Base-by-base conservation (phyloP, 306 rosid species). In the Rosa chinensis region DNA sequence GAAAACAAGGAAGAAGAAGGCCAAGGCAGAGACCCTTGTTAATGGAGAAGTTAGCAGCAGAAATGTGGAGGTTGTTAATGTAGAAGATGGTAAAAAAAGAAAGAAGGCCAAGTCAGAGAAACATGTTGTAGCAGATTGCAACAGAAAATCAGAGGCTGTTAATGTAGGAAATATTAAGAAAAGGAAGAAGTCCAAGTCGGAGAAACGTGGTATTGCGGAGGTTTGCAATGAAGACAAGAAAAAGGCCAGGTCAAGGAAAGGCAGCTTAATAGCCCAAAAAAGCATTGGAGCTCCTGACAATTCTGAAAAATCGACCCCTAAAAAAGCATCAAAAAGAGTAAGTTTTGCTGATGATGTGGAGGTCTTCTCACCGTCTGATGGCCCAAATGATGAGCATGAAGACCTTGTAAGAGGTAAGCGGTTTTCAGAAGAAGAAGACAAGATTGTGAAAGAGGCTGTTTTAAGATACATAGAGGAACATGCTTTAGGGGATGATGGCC, bases 361-460 rank as follows among this genome's bases (percentile, higher is more conserved):
- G 79, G 70, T 90, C 72, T 81, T 84, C 64, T 37, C 80, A 37
- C 35, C 28, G 25, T 69, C 64, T 76, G 80, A 80, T 82, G 64
- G 28, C 18, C 13, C 76, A 66, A 58, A n/a, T 66, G 74, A 66
- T 53, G 17, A 73, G 10, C 77, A 59, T 32, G 68, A 75, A 37
- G 82, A 43, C 49, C 52, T 82, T 53, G 70, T 85, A 52, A 84
- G 59, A 40, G 97, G 94, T 55, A 88, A 87, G 82, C 72, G 97
- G 80, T 94, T 72, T 83, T 85, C 94, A 48, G 45, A 18, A n/a
- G 91, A 94, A 84, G 98, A 94, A 83, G 96, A 94, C 49, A 82
- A 84, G 84, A 80, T 67, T 59, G 44, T 94, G 66, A 75, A 82
- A 84, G 64, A 76, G 66, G 85, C 98, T 73, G 87, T 90, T 82